Evolutionary conservation across 2,329 filamentous ascomycete genomes (phyloP).

Genomic region (Calonectria montana): DNA sequence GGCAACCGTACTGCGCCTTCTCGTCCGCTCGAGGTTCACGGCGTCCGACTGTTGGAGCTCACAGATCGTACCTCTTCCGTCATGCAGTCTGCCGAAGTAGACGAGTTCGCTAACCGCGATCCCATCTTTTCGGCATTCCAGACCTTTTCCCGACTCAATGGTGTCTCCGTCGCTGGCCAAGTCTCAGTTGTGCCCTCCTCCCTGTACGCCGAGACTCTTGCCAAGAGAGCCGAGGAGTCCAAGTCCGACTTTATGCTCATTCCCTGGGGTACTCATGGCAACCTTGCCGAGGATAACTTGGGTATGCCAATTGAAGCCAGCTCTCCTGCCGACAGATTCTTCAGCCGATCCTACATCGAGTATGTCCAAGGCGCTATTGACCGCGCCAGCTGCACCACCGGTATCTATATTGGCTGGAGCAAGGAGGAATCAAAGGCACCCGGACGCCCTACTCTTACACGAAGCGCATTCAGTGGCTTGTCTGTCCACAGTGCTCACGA

Average conservation of each 20-base stretch:
- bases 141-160: conserved; percentile 86
- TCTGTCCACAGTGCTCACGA: conserved; percentile 58
- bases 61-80: conserved; percentile 94
- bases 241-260: conserved; percentile 81
- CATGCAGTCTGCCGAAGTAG: conserved; percentile 89
- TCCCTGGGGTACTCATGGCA: conserved; percentile 89
- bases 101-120: conserved; percentile 78
- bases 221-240: conserved; percentile 76
- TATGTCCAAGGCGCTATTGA: conserved; percentile 79
- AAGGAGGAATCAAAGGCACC: conserved; percentile 44
- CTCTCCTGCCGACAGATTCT: conserved; percentile 40
- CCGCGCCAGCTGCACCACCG: conserved; percentile 79
- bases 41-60: conserved; percentile 86
- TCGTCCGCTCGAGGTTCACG: conserved; percentile 62
- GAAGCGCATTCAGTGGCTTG: conserved; percentile 33
- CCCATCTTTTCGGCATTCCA: conserved; percentile 93
- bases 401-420: conserved; percentile 60
- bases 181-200: conserved; percentile 83
- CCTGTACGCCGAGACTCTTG: conserved; percentile 82
- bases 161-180: conserved; percentile 83
- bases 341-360: conserved; percentile 67
- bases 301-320: conserved; percentile 27
- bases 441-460: conserved; percentile 61
- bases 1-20: background rate
- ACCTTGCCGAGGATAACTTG: conserved; percentile 69